phyloP scores from a whole-genome alignment of 176 grass and related monocot genomes.

The Oropetium thomaeum region DNA sequence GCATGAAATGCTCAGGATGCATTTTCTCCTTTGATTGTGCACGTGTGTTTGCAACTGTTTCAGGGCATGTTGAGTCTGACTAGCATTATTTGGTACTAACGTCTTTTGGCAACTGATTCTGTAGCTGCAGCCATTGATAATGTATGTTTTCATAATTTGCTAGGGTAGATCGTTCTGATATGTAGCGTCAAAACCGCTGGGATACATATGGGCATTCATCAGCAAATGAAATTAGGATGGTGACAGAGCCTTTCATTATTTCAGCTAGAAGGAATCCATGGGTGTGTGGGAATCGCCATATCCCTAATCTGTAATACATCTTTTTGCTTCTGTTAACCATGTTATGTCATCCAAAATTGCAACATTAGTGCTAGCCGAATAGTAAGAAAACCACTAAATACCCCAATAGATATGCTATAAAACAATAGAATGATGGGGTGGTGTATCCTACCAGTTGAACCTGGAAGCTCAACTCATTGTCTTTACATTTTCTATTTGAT shows the following conservation, averaged over 20 bases:
- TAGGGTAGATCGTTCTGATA: neutral
- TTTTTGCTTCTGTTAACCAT: neutral
- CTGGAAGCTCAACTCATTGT: slow-evolving; percentile 18
- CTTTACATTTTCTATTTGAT: slow-evolving; percentile 47
- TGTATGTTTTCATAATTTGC: neutral
- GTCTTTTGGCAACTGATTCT: neutral
- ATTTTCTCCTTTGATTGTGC: neutral
- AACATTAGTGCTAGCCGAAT: slow-evolving; percentile 10
- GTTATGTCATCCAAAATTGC: slow-evolving; percentile 1
- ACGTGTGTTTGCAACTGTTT: neutral
- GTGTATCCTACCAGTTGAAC: neutral
- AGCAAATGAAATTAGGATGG: neutral
- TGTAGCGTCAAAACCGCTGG: too few relatives aligned
- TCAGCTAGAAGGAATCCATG: neutral
- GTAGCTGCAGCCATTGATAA: neutral
- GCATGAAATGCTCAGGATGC: neutral
- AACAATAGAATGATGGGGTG: neutral
- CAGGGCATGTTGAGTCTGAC: neutral
- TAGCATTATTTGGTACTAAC: neutral
- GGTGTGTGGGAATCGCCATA: neutral
- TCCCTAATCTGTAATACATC: neutral
- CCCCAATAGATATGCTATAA: neutral
- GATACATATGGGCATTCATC: slow-evolving; percentile 9
- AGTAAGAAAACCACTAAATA: neutral
- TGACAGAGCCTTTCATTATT: neutral